Conservation (phyloP, 176 grass and related monocot species). For the Carex littledalei region DNA sequence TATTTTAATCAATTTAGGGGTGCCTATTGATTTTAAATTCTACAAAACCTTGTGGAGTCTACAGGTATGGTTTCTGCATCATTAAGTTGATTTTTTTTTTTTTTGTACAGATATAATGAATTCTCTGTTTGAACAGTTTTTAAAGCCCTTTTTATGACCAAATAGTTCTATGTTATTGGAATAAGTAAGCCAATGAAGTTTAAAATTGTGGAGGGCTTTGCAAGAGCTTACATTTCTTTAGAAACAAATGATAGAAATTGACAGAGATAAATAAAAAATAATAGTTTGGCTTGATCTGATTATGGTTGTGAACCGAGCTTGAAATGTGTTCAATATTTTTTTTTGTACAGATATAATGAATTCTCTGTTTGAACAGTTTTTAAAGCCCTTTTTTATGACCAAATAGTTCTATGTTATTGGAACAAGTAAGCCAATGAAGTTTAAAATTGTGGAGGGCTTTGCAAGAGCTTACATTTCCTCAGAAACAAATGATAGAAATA, state of each 20-base stretch:
- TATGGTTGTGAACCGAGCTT: background rate
- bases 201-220: background rate
- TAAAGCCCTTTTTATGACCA: background rate
- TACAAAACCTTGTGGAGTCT: constrained; percentile 98
- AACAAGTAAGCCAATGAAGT: background rate
- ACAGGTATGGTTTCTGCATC: constrained; percentile 51
- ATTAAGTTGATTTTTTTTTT: background rate
- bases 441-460: background rate
- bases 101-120: background rate
- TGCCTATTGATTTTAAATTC: constrained; percentile 97
- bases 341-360: background rate
- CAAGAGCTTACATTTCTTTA: background rate
- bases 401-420: background rate
- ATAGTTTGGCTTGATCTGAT: background rate
- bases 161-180: background rate
- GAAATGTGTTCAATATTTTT: background rate
- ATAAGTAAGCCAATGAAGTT: background rate
- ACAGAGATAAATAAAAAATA: background rate
- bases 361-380: background rate
- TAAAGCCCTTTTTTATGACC: background rate
- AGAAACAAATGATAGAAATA: background rate
- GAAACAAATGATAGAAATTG: background rate
- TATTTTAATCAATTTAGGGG: constrained; percentile 39
- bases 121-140: background rate
- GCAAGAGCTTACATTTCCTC: background rate